A percentile compares a stretch with the other conserved stretches of the same genome.
These are phyloP conservation scores for Cylindrodendrum hubeiense DNA, from an alignment of 2,329 filamentous ascomycete species.

Conservation along the genomic window DNA sequence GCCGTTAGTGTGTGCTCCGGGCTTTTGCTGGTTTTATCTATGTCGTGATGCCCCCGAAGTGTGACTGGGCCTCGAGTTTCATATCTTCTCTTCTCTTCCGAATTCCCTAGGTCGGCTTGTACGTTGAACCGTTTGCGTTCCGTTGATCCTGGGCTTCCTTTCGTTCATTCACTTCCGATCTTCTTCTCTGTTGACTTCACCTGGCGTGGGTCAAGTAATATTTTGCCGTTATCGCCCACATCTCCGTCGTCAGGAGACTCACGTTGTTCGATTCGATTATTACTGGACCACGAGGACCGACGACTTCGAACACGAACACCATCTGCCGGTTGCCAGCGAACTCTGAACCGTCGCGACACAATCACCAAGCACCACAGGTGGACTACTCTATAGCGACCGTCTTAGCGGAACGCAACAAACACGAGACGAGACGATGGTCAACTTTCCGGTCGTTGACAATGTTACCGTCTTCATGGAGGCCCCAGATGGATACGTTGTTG, in stretches of 20 bases:
- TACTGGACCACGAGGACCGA: background rate
- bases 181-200: constrained; percentile 1
- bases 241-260: background rate
- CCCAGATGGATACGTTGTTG: constrained; percentile 48
- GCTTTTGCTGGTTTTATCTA: constrained; percentile 10
- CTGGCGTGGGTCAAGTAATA: background rate
- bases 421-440: constrained; percentile 15
- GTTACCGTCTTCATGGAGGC: constrained; percentile 36
- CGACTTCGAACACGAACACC: background rate
- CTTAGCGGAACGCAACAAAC: background rate
- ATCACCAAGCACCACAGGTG: background rate
- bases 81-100: background rate
- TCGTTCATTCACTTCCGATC: background rate
- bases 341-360: too few relatives aligned
- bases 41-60: background rate
- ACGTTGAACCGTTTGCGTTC: background rate
- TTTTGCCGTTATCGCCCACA: background rate
- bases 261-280: background rate
- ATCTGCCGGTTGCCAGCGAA: too few relatives aligned
- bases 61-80: background rate
- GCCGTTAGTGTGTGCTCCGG: background rate
- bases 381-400: background rate
- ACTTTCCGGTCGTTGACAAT: constrained; percentile 34
- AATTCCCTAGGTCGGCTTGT: background rate
- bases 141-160: background rate